Base-by-base conservation (phyloP, 2,329 filamentous ascomycete species). In the Zymoseptoria tritici region DNA sequence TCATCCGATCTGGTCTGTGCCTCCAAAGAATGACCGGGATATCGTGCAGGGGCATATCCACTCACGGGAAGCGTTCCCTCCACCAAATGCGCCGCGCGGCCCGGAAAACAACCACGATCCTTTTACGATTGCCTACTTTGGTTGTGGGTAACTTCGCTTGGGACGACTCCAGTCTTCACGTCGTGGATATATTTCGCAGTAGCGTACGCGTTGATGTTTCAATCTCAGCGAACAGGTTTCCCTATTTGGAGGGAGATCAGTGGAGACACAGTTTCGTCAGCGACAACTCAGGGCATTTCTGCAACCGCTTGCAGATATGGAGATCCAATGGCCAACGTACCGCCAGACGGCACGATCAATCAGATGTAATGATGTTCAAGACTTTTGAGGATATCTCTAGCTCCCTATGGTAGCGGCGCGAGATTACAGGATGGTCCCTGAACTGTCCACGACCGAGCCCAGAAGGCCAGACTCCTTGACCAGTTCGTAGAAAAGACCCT, bases 401-500 rank as follows among this genome's bases (percentile, higher is more conserved):
- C 36, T 46, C 13, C 16, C 16, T 16, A 7, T 46, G 50, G n/a
- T 29, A 29, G 26, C 26, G 26, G 26, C 26, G 26, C 20, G 11
- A 52, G n/a, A 26, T 22, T 53, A 53, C 22, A 53, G 22, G 4
- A 53, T 53, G 20, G 52, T 60, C 8, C 58, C 61, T 6, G 61
- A 60, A 11, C 16, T 60, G 26, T 73, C 70, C 22, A 53, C 52
- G 29, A 74, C 64, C 31, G 68, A 64, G 66, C 82, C 79, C 59
- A 87, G 76, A 62, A 99, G 78, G 49, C 92, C 92, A 3, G 93
- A 90, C 77, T 99, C 92, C 76, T 87, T 92, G 62, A 97, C 94
- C 54, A 99, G 79, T 60, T 92, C 87, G 76, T 94, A 90, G 74
- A 99, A 99, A 56, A 90, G 76, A 1, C 93, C 90, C 71, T 85